Evolutionary conservation across 495 filamentous ascomycete genomes (phyloP), one percentile per base, ranked within the genome.

Genomic region (Aspergillus nidulans): DNA sequence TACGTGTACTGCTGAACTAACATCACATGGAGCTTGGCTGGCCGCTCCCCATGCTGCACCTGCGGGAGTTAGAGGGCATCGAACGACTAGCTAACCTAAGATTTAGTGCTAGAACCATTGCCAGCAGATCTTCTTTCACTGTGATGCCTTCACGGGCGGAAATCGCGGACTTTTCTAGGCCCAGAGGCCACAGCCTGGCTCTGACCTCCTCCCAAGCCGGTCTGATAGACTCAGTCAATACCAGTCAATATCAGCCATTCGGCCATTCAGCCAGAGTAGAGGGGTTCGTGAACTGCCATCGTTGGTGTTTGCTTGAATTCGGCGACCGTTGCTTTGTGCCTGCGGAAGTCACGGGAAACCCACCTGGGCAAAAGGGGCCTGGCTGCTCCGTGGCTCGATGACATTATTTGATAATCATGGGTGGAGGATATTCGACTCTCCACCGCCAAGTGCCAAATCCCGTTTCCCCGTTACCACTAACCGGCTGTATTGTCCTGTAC

Each of bases 381-480:
- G 55, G 55, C 41, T 39, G n/a, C n/a, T 39, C 26, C 26, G 26
- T 30, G 4, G 26, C 26, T 30, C 26, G 36, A 16, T 18, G 36
- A 39, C 10, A 30, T 4, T 16, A 8, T 8, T 5, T 9, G 12
- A 39, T 39, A 3, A 39, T 39, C 3, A 16, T 4, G 36, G 12
- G 18, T n/a, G n/a, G 36, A 39, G 36, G 36, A 39, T 39, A 39
- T 39, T n/a, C 36, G n/a, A 12, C 10, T 49, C 58, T 59, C 63
- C 56, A 64, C 65, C 15, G 40, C 43, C 64, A 6, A 34, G 30
- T n/a, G n/a, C n/a, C n/a, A n/a, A n/a, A n/a, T 54, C 62, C 55
- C 54, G 64, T 62, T 60, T 69, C 64, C 45, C 34, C 61, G 18
- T 71, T 72, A 71, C 68, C 26, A 41, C 13, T 42, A 42, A 52